A percentile compares a stretch with the other conserved stretches of the same genome.
phyloP scores from a whole-genome alignment of 331 rosid genomes.

The Acacia pycnantha region DNA sequence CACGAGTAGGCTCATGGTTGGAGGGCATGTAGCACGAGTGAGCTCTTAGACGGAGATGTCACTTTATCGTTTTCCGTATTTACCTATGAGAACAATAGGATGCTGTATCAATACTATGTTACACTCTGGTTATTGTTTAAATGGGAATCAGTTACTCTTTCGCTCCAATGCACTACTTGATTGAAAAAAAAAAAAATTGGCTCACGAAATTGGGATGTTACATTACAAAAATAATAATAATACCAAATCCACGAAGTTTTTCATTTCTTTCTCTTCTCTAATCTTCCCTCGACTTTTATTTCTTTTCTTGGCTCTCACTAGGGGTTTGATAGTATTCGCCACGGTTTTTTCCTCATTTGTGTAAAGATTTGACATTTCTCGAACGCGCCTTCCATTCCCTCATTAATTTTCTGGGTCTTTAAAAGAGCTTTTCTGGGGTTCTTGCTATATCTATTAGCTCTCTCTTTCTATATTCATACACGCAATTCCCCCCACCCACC shows the following conservation, averaged over 20 bases:
- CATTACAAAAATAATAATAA: not conserved
- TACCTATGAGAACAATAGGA: too few species aligned
- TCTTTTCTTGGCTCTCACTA: conserved; percentile 1
- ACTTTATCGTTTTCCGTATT: too few species aligned
- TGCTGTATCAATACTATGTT: too few species aligned
- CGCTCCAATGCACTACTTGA: too few species aligned
- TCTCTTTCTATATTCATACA: not conserved
- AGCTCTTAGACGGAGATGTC: too few species aligned
- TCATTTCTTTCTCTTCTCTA: not conserved
- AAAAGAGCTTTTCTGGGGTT: conserved; percentile 34
- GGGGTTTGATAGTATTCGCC: conserved; percentile 3
- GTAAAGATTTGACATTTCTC: conserved; percentile 29
- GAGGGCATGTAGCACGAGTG: too few species aligned
- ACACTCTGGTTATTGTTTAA: too few species aligned
- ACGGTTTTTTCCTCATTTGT: conserved; percentile 2
- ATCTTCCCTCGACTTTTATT: conserved; percentile 7
- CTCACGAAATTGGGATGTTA: too few species aligned
- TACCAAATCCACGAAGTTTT: not conserved
- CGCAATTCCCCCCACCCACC: too few species aligned
- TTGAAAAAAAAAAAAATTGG: too few species aligned
- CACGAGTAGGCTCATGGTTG: too few species aligned
- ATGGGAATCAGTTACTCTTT: too few species aligned
- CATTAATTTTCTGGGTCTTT: conserved; percentile 23
- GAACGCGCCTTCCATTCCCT: not conserved
- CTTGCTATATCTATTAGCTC: conserved; percentile 4